Base-by-base conservation (phyloP, 805 yeast species). In the Clavispora asparagi region DNA sequence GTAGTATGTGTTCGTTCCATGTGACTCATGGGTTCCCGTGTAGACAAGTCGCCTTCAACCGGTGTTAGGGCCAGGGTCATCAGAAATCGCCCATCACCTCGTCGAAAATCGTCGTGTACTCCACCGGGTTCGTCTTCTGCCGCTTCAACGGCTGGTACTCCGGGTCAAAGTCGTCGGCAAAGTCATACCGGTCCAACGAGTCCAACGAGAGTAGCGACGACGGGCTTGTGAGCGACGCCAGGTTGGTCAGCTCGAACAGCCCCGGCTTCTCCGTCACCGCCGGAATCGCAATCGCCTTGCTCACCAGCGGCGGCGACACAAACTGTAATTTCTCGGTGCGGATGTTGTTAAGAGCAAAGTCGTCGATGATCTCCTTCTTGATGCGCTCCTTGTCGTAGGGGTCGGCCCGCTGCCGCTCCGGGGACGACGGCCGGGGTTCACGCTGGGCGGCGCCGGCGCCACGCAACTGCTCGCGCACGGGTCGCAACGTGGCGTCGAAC, bases 281-380 rank as follows among this genome's bases (percentile, higher is more conserved):
- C 31, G 41, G n/a, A 43, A 40, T 35, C 40, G 40, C 26, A 26
- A 37, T 29, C 16, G 39, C 36, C 14, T 46, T 50, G 42, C 46
- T 43, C 41, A 48, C 40, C 10, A 50, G 47, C 16, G 58, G 55
- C 8, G 58, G 53, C 9, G 53, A 43, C 16, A 49, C 48, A 38
- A 48, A 57, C 49, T 45, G 49, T 43, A 40, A 46, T 17, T 40
- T 49, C 10, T 49, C 53, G 12, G 62, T 61, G 39, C 68, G 70
- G 33, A 68, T 66, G 47, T 68, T 68, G 55, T 69, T 69, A 51
- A 69, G 55, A 43, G 59, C 48, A 45, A 69, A 69, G 49, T 69
- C 74, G 45, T 67, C 68, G 44, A 68, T 66, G 46, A 68, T 68
- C 49, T 68, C 73, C 49, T 69, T 71, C 46, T 68, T 69, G 53